Conservation (phyloP, 345 rosid species). For the Aegle marmelos region DNA sequence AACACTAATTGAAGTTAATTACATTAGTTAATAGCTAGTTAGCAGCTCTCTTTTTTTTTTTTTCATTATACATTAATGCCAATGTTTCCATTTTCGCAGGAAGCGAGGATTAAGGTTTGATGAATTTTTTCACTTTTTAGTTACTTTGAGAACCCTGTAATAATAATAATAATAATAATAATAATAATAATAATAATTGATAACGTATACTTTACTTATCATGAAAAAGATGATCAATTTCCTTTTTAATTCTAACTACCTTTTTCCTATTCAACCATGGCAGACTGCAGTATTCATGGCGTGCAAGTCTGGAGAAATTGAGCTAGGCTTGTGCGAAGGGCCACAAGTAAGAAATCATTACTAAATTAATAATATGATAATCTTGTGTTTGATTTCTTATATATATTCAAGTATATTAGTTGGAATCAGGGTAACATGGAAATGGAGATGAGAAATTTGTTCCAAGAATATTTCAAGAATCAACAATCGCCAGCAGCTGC, state of each 20-base stretch:
- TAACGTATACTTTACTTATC: not conserved
- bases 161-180: not conserved
- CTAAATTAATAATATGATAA: not conserved
- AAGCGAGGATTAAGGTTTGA: constrained; percentile 78
- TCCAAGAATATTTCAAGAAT: constrained; percentile 46
- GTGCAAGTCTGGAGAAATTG: constrained; percentile 81
- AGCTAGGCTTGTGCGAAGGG: constrained; percentile 58
- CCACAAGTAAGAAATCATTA: constrained; percentile 37
- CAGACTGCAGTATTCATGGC: constrained; percentile 85
- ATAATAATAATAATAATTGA: not conserved
- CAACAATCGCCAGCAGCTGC: constrained; percentile 33
- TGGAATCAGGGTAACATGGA: constrained; percentile 48
- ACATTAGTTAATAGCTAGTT: too few relatives aligned
- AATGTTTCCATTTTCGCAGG: constrained; percentile 44
- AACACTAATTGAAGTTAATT: too few relatives aligned
- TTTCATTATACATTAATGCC: not conserved
- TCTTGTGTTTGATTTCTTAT: too few relatives aligned
- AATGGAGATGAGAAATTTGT: constrained; percentile 48
- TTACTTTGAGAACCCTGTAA: not conserved
- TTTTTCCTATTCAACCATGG: not conserved
- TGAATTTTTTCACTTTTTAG: not conserved
- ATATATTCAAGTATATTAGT: too few relatives aligned
- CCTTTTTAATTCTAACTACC: not conserved
- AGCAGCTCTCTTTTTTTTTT: too few relatives aligned
- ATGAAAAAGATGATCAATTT: not conserved